Conservation (phyloP, 1,139 yeast species). For the Yamadazyma sp. region DNA sequence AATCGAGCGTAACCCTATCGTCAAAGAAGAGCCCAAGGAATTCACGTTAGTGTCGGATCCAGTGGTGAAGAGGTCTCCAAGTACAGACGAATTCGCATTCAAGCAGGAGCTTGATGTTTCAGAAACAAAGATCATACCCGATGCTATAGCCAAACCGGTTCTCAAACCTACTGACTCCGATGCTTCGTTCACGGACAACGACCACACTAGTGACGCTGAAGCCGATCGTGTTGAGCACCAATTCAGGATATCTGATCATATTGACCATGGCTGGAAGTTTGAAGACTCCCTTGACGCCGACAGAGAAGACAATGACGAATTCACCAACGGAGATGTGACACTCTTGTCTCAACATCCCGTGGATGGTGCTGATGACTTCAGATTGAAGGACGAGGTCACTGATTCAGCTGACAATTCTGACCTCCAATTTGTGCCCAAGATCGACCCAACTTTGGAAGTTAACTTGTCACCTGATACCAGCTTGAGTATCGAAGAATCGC, state of each 20-base stretch:
- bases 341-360: conserved; percentile 8
- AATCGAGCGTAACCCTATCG: conserved; percentile 7
- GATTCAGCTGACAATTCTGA: background rate
- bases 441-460: conserved; percentile 10
- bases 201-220: conserved; percentile 2
- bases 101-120: conserved; percentile 4
- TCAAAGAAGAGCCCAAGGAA: conserved; percentile 11
- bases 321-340: conserved; percentile 24
- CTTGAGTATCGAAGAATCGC: conserved; percentile 20
- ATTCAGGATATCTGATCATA: conserved; percentile 34
- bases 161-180: conserved; percentile 1
- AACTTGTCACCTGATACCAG: conserved; percentile 18
- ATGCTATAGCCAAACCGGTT: conserved; percentile 1
- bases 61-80: conserved; percentile 11
- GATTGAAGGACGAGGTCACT: background rate
- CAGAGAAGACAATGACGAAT: conserved; percentile 40
- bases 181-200: background rate
- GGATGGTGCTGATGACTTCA: background rate
- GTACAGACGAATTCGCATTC: conserved; percentile 9
- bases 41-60: conserved; percentile 1
- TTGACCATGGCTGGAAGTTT: conserved; percentile 41
- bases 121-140: background rate
- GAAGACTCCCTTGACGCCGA: conserved; percentile 48
- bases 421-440: background rate
- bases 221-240: conserved; percentile 12